Percentiles rank a stretch among this genome's conserved stretches.
These are phyloP conservation scores for Magnolia sinica DNA, from an alignment of 164 flowering plant species.

Conservation along the genomic window DNA sequence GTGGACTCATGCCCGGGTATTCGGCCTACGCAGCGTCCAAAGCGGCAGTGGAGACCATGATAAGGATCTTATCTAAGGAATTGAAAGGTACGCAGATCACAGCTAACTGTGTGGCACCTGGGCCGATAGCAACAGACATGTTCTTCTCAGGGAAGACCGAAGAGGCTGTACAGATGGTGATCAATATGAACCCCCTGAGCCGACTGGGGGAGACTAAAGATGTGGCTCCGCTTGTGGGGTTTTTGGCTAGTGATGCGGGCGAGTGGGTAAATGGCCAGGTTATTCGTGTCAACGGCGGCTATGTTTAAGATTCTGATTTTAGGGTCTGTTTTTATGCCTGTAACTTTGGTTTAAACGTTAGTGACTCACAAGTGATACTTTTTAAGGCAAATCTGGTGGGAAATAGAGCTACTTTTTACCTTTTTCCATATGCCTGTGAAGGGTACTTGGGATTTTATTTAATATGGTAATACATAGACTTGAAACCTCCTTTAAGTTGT, in stretches of 20 bases:
- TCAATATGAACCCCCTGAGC: slow-evolving; percentile 30
- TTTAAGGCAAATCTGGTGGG: too few species aligned
- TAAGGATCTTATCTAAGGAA: slow-evolving; percentile 51
- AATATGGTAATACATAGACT: too few species aligned
- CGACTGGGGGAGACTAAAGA: slow-evolving; percentile 50
- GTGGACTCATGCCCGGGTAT: slow-evolving; percentile 25
- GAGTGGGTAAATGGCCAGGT: slow-evolving; percentile 68
- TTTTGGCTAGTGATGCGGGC: slow-evolving; percentile 44
- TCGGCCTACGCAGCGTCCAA: slow-evolving; percentile 56
- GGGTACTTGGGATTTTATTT: too few species aligned
- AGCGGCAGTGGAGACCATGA: slow-evolving; percentile 67
- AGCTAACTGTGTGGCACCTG: slow-evolving; percentile 59
- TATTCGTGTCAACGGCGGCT: slow-evolving; percentile 59
- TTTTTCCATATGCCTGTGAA: too few species aligned
- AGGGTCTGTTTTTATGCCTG: too few species aligned
- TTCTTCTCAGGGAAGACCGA: slow-evolving; percentile 44
- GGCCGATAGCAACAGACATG: slow-evolving; percentile 56
- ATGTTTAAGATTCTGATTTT: slow-evolving; percentile 28
- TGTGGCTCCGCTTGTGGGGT: slow-evolving; percentile 50
- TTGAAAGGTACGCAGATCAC: too few species aligned
- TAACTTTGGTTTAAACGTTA: too few species aligned
- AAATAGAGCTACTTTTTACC: too few species aligned
- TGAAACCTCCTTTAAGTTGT: too few species aligned
- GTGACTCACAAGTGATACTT: too few species aligned
- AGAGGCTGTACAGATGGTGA: slow-evolving; percentile 31